These are phyloP conservation scores for Euphrasia arctica DNA, from an alignment of 305 asterid genomes.

Conservation along the genomic window DNA sequence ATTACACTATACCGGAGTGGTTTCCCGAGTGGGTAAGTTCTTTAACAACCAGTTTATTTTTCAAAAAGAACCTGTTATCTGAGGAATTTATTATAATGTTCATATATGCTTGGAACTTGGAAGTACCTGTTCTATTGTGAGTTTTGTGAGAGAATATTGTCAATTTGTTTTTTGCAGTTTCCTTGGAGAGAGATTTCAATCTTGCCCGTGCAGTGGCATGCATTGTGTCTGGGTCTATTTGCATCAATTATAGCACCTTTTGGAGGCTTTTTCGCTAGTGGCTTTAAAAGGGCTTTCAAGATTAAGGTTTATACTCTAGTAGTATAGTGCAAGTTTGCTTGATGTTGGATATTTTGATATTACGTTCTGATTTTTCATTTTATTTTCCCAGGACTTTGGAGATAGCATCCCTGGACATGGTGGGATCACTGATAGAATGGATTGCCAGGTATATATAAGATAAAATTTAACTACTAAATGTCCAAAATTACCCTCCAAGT, in stretches of 20 bases:
- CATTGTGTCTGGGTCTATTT: conserved; percentile 79
- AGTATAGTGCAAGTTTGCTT: conserved; percentile 14
- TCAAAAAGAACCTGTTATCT: conserved; percentile 6
- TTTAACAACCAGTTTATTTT: conserved; percentile 3
- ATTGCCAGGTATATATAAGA: conserved; percentile 70
- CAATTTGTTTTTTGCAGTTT: conserved; percentile 45
- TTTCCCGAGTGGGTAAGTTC: conserved; percentile 73
- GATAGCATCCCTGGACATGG: conserved; percentile 99
- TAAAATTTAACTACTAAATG: not conserved
- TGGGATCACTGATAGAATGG: conserved; percentile 98
- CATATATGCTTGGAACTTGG: conserved; percentile 9
- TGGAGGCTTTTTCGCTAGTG: conserved; percentile 99
- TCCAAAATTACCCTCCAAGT: not conserved
- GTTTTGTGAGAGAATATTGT: not conserved
- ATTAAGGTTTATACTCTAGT: conserved; percentile 52
- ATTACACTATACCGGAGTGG: conserved; percentile 64
- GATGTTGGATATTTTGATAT: conserved; percentile 13
- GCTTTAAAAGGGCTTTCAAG: conserved; percentile 97
- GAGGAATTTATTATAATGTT: not conserved
- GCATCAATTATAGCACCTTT: conserved; percentile 97
- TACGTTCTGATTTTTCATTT: conserved; percentile 13
- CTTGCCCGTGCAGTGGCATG: conserved; percentile 97
- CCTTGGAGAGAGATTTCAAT: conserved; percentile 77
- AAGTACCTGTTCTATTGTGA: not conserved
- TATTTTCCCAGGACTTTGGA: conserved; percentile 76